Base-by-base conservation (phyloP, 2,329 filamentous ascomycete species). In the Fusarium secorum region DNA sequence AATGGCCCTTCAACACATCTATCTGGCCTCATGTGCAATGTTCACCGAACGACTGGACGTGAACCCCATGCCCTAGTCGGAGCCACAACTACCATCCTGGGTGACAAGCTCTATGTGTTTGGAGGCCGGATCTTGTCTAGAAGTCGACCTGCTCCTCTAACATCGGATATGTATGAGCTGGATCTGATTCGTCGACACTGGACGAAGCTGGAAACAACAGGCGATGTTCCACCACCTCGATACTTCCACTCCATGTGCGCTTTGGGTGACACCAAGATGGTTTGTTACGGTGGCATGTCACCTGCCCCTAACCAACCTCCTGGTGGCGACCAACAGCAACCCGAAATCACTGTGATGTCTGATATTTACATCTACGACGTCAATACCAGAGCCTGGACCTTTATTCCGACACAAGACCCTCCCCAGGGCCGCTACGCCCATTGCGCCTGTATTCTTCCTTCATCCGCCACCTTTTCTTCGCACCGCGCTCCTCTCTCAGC, bases 211-310 rank as follows among this genome's bases (percentile, higher is more conserved):
- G 93, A 97, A 57, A 90, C 93, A 0, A 87, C 85, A 32, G 96
- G 96, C 46, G 94, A 98, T 75, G 84, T 97, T 39, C 96, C 96
- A 3, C 92, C 94, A 4, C 94, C 96, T 13, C 89, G 96, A 67
- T 99, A 99, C 79, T 99, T 99, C 73, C 96, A 99, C 83, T 98
- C 94, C 71, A 93, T 98, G 80, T 99, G 96, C 79, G 88, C 93
- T 3, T 83, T 99, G 4, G 96, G 96, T 26, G 96, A 98, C 78
- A 95, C 94, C 5, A 99, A 98, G 81, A 86, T 99, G 79, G 95
- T 99, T 7, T 98, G 95, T 81, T 99, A 98, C 80, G 96, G 96
- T 63, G 96, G 96, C 74, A 99, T 99, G 96, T 98, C 95, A 14
- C 95, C 95, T 2, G 88, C 90, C 15, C 83, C 86, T 11, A 86